Conservation (phyloP, 306 rosid genomes). For the Vigna mungo region DNA sequence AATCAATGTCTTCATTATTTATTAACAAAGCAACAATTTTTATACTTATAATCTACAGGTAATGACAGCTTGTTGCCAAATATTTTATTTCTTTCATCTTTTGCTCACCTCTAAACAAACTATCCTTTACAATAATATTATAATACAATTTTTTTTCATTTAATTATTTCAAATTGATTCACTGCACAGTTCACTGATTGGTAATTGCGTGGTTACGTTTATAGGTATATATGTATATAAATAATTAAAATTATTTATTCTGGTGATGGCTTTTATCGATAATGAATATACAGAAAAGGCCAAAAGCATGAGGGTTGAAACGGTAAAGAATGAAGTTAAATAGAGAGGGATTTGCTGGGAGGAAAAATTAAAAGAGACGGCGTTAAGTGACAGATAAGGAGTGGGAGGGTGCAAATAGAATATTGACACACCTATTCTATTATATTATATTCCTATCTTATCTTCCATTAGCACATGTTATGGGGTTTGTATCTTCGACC, state of each 20-base stretch:
- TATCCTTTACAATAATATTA: too few relatives aligned
- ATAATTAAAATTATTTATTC: neutral
- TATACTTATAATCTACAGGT: neutral
- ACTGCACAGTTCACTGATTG: neutral
- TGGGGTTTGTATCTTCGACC: constrained; percentile 24
- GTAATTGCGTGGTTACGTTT: neutral
- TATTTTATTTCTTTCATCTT: neutral
- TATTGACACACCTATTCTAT: neutral
- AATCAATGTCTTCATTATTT: neutral
- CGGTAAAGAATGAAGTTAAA: neutral
- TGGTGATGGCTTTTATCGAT: neutral
- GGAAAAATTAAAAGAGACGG: constrained; percentile 15
- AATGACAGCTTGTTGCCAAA: neutral
- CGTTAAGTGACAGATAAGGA: constrained; percentile 29
- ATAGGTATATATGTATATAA: neutral
- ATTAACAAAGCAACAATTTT: neutral
- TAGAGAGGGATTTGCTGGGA: neutral
- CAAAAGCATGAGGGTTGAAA: neutral
- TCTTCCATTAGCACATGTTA: neutral
- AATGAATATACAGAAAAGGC: neutral
- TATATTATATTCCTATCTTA: neutral
- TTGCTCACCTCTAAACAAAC: too few relatives aligned
- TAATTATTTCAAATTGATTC: too few relatives aligned
- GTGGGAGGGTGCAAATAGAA: constrained; percentile 40
- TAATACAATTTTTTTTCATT: too few relatives aligned